phyloP scores from a whole-genome alignment of 2,329 filamentous ascomycete species.

The Pseudopyrenochaeta lycopersici region DNA sequence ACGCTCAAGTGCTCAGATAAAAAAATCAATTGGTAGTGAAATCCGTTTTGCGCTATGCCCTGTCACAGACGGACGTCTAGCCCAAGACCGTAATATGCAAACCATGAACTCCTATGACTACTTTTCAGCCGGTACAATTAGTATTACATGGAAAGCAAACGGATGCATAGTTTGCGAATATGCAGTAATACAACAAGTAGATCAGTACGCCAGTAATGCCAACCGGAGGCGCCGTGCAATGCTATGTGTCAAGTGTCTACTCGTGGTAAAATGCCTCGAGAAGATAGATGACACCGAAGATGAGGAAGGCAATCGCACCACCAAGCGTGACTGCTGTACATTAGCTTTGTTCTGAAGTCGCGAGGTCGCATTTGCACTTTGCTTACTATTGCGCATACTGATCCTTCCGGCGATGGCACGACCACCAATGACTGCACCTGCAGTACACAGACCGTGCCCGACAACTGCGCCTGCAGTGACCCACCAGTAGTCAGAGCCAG shows the following conservation, averaged over 20 bases:
- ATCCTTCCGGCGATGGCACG: conserved; percentile 92
- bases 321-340: conserved; percentile 79
- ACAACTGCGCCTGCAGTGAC: conserved; percentile 87
- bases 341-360: conserved; percentile 28
- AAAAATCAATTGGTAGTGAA: not conserved
- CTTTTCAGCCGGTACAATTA: conserved; percentile 19
- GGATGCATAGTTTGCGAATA: conserved; percentile 3
- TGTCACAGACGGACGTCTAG: no score
- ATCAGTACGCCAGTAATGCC: conserved; percentile 10
- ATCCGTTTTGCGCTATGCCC: not conserved
- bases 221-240: conserved; percentile 34
- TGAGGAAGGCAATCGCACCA: conserved; percentile 86
- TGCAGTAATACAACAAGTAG: conserved; percentile 28
- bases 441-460: conserved; percentile 90
- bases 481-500: conserved; percentile 99
- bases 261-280: conserved; percentile 75
- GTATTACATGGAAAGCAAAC: conserved; percentile 31
- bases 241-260: conserved; percentile 29
- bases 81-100: conserved; percentile 12
- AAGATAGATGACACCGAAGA: conserved; percentile 92
- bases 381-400: conserved; percentile 94
- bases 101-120: conserved; percentile 1
- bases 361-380: not conserved
- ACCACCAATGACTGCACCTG: conserved; percentile 89
- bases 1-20: not conserved